Percentiles rank a stretch among this genome's conserved stretches.
These are phyloP conservation scores for Macrotyloma uniflorum DNA, from an alignment of 306 rosid species.

Conservation along the genomic window DNA sequence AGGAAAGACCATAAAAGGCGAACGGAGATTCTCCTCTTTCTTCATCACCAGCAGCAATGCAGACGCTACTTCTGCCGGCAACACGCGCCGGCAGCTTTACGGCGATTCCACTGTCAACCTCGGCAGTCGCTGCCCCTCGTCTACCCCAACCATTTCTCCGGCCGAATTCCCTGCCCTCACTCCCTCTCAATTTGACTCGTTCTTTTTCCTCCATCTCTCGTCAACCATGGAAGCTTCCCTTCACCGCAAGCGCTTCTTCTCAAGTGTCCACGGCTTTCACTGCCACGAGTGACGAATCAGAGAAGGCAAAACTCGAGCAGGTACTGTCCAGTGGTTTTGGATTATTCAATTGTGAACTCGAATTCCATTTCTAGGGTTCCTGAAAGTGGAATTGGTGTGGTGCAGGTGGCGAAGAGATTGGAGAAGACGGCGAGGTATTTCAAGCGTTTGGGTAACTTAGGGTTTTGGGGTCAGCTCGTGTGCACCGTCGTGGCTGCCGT, in stretches of 20 bases:
- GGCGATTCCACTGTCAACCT: constrained; percentile 25
- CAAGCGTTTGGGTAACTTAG: constrained; percentile 88
- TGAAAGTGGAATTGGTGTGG: background rate
- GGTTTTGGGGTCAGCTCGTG: constrained; percentile 96
- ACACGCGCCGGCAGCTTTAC: constrained; percentile 51
- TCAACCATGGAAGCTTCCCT: constrained; percentile 42
- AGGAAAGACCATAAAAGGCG: background rate
- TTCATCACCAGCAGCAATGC: constrained; percentile 50
- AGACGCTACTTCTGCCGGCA: constrained; percentile 70
- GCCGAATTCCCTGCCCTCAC: constrained; percentile 37
- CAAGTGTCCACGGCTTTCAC: constrained; percentile 55
- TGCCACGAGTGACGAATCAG: constrained; percentile 63
- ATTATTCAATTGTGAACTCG: background rate
- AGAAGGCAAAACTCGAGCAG: constrained; percentile 84
- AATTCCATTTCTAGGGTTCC: constrained; percentile 35
- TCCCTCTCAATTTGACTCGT: constrained; percentile 24
- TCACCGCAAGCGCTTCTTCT: constrained; percentile 48
- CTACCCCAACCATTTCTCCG: constrained; percentile 34
- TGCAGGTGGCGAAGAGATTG: constrained; percentile 86
- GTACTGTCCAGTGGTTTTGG: constrained; percentile 39
- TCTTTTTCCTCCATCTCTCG: constrained; percentile 35
- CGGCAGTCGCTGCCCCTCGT: constrained; percentile 29
- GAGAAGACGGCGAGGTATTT: constrained; percentile 88
- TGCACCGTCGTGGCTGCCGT: constrained; percentile 91
- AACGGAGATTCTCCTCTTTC: background rate